These are phyloP conservation scores for Immersiporthe knoxdaviesiana DNA, from an alignment of 2,329 filamentous ascomycete genomes.

Conservation along the genomic window DNA sequence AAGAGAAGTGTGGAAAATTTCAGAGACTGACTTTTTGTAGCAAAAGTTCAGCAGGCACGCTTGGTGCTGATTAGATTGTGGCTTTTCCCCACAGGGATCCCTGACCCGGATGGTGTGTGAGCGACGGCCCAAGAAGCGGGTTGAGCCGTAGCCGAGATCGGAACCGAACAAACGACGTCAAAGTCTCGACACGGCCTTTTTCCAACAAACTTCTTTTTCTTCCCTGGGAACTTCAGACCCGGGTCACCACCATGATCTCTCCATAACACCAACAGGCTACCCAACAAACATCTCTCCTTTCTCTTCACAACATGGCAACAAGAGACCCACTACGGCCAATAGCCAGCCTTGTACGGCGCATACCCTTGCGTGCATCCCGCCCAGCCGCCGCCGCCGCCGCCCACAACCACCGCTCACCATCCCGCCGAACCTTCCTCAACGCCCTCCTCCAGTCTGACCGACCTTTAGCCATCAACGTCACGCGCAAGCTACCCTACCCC, in stretches of 20 bases:
- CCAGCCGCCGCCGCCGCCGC: too few relatives aligned
- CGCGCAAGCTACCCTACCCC: slow-evolving; percentile 77
- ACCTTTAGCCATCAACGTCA: slow-evolving; percentile 63
- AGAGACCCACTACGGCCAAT: slow-evolving; percentile 23
- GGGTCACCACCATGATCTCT: slow-evolving; percentile 2
- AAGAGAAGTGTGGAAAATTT: slow-evolving; percentile 25
- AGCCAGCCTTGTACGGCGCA: slow-evolving; percentile 8
- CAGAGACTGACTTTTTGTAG: slow-evolving; percentile 14
- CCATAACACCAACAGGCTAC: slow-evolving; percentile 3
- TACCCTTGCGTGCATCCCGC: slow-evolving; percentile 8
- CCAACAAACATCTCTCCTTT: background rate
- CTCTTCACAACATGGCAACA: slow-evolving; percentile 18
- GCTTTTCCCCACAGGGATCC: slow-evolving; percentile 1
- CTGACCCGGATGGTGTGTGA: background rate
- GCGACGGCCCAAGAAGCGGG: background rate
- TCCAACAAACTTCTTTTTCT: background rate
- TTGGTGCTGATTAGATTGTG: slow-evolving; percentile 9
- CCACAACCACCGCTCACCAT: too few relatives aligned
- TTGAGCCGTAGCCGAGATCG: slow-evolving; percentile 24
- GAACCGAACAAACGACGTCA: slow-evolving; percentile 22
- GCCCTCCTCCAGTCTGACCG: slow-evolving; percentile 49
- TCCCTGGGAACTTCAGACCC: background rate
- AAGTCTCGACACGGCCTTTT: slow-evolving; percentile 19
- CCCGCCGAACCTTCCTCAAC: slow-evolving; percentile 28
- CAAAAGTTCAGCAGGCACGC: background rate